Evolutionary conservation across 1,284 basidiomycete genomes (phyloP).

Genomic region (Ceratobasidium sp.): DNA sequence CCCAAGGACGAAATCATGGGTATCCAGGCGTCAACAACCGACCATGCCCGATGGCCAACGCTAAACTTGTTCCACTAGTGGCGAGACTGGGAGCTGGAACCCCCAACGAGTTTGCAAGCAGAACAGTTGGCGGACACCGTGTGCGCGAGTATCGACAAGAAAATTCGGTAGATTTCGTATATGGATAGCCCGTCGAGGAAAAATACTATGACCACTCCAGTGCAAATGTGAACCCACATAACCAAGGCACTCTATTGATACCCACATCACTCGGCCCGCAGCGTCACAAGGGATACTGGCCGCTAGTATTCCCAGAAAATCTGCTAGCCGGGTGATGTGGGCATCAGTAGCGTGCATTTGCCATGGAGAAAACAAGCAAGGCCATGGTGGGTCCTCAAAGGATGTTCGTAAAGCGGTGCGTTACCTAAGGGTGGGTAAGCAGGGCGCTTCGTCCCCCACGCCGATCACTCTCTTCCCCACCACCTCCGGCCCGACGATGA

Average conservation of each 20-base stretch:
- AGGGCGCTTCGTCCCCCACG: neutral
- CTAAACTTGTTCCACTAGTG: no score
- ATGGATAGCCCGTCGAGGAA: no score
- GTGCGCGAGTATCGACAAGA: no score
- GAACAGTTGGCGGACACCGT: no score
- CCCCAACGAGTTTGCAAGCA: no score
- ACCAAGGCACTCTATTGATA: conserved; percentile 13
- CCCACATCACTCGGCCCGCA: conserved; percentile 16
- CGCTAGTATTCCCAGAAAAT: neutral
- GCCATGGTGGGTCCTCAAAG: neutral
- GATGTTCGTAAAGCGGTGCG: neutral
- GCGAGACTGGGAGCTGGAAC: no score
- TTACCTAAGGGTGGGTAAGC: neutral
- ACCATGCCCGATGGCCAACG: no score
- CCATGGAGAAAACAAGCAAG: conserved; percentile 24
- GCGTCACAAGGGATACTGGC: neutral
- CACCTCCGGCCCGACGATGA: conserved; percentile 31
- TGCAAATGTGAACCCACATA: conserved; percentile 8
- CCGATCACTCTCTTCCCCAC: conserved; percentile 2
- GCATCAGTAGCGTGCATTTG: conserved; percentile 19
- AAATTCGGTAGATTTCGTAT: no score
- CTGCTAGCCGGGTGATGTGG: conserved; percentile 28
- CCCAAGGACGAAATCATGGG: no score
- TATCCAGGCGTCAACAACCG: no score
- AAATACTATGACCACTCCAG: neutral